Evolutionary conservation across 2,329 filamentous ascomycete species (phyloP), one percentile per base, ranked within the genome.

Genomic region (Aureobasidium sp.): DNA sequence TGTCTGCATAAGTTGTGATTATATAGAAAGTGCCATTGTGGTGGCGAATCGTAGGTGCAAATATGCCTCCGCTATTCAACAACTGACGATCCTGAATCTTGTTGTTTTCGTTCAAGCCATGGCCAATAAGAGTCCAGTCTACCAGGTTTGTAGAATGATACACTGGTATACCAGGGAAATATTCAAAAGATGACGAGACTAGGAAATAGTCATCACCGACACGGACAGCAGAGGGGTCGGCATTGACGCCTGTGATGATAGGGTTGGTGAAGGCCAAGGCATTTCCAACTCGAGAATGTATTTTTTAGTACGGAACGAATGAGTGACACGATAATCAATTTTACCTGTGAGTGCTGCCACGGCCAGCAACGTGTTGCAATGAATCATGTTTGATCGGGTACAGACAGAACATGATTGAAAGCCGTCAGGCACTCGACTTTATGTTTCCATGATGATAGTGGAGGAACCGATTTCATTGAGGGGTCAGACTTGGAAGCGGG

Each of bases 1-100:
- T 53, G 12, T 53, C 51, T n/a, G 51, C 36, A 41, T 53, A 53
- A 53, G 51, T 53, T 7, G 51, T 53, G 36, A 53, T 43, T 24
- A 53, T 53, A 26, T 53, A 53, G 5, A 53, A 53, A 17, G 51
- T 53, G 8, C 51, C 34, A 29, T 53, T 53, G 12, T 53, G 34
- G 15, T 53, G 36, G 26, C 51, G 51, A 5, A 53, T 53, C 5
- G 51, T 53, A 9, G 51, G 51, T 10, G 51, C 51, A 6, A 53
- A 53, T 4, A 53, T 53, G 0, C 51, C 51, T 36, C 51, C 51
- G 3, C 36, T 41, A 9, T 36, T 53, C 36, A 41, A 7, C 0
- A 53, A 20, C 36, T 41, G 51, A 29, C 51, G 36, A 29, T 53
- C 51, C 13, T 26, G 13, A 13, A 53, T 53, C 51, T 53, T 53